A percentile compares a stretch with the other conserved stretches of the same genome.
phyloP scores from a whole-genome alignment of 805 yeast species.

The Ogataea angusta region DNA sequence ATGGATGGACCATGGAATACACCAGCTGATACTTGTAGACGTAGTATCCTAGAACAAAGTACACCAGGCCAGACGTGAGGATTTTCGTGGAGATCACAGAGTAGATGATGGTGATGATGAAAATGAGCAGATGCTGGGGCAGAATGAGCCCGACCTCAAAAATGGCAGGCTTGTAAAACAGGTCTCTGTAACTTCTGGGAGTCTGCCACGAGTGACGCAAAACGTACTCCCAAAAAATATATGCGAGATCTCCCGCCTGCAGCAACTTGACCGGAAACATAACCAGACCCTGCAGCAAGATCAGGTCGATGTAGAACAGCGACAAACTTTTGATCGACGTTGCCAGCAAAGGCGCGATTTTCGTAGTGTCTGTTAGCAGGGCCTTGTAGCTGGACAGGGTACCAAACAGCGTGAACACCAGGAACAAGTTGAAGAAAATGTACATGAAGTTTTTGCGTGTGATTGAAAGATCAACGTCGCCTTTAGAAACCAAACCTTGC shows the following conservation, averaged over 20 bases:
- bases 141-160: constrained; percentile 60
- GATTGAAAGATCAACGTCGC: constrained; percentile 57
- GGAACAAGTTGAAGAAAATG: constrained; percentile 57
- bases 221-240: constrained; percentile 42
- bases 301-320: constrained; percentile 55
- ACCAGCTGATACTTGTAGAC: constrained; percentile 61
- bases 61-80: constrained; percentile 53
- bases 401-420: constrained; percentile 61
- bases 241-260: constrained; percentile 52
- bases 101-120: constrained; percentile 56
- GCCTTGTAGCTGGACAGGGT: constrained; percentile 60
- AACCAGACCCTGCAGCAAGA: constrained; percentile 66
- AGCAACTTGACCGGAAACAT: constrained; percentile 58
- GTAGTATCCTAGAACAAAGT: constrained; percentile 54
- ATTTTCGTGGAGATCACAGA: constrained; percentile 61
- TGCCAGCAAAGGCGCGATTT: constrained; percentile 54
- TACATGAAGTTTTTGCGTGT: constrained; percentile 57
- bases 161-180: constrained; percentile 54
- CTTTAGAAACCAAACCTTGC: constrained; percentile 55
- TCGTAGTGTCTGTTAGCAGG: constrained; percentile 54
- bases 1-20: constrained; percentile 60
- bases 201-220: constrained; percentile 38
- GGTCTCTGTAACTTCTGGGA: constrained; percentile 49
- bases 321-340: constrained; percentile 49
- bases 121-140: constrained; percentile 59